Percentiles rank a stretch among this genome's conserved stretches.
These are phyloP conservation scores for Blepharisma japonicum DNA, from an alignment of 73 alveolate species.

Conservation along the genomic window DNA sequence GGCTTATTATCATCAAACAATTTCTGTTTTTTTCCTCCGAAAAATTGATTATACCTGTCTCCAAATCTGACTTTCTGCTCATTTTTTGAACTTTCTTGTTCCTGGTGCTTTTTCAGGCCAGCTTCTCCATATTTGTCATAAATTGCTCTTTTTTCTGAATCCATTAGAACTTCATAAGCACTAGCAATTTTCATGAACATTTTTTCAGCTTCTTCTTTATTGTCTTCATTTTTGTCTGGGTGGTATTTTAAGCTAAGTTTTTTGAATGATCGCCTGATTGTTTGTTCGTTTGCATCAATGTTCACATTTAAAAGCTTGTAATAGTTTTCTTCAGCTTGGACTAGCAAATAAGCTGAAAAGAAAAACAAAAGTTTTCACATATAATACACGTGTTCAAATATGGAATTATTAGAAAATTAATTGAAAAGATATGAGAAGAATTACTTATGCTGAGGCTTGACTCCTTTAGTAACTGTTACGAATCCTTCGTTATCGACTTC, in stretches of 20 bases:
- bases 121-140: constrained; percentile 90
- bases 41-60: not conserved
- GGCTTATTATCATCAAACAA: constrained; percentile 39
- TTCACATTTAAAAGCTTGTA: constrained; percentile 63
- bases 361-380: too few species aligned
- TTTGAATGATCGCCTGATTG: constrained; percentile 46
- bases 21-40: constrained; percentile 1
- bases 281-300: constrained; percentile 57
- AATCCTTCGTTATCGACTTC: constrained; percentile 15
- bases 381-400: too few species aligned
- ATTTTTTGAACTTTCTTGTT: not conserved
- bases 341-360: too few species aligned
- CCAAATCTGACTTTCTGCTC: not conserved
- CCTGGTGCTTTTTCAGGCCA: constrained; percentile 30
- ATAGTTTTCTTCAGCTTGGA: not conserved
- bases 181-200: constrained; percentile 74
- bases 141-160: constrained; percentile 73
- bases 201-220: constrained; percentile 66
- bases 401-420: too few species aligned
- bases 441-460: not conserved
- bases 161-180: constrained; percentile 84
- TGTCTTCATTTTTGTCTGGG: constrained; percentile 63
- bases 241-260: constrained; percentile 62
- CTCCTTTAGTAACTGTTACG: not conserved
- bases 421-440: not conserved